phyloP scores from a whole-genome alignment of 208 protist genomes.

The Wallacemonas collosoma region DNA sequence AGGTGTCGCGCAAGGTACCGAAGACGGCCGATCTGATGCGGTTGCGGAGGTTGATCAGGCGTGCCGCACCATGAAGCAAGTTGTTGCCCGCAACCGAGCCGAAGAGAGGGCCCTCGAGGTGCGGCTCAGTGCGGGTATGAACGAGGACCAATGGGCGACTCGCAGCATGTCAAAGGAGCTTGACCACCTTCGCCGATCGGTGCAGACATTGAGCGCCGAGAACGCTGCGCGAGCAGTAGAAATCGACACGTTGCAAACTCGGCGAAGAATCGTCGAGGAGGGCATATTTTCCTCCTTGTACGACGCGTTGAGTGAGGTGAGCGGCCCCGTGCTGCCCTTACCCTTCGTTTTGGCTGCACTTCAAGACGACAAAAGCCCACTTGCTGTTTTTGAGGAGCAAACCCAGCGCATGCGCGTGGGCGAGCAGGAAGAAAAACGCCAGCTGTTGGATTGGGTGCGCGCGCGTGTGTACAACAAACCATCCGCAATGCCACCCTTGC shows the following conservation, averaged over 20 bases:
- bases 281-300: conserved; percentile 5
- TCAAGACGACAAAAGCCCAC: background rate
- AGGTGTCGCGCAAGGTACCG: conserved; percentile 52
- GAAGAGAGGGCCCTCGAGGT: conserved; percentile 58
- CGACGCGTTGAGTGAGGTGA: conserved; percentile 12
- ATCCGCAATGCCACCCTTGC: conserved; percentile 34
- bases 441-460: conserved; percentile 38
- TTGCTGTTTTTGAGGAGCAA: conserved; percentile 8
- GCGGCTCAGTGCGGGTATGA: conserved; percentile 41
- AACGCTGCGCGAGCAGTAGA: conserved; percentile 21
- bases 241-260: conserved; percentile 25
- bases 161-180: conserved; percentile 40
- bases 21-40: conserved; percentile 54
- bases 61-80: conserved; percentile 54
- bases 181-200: conserved; percentile 29
- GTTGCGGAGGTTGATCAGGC: conserved; percentile 48
- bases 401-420: conserved; percentile 11
- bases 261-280: conserved; percentile 7
- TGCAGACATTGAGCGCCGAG: conserved; percentile 25
- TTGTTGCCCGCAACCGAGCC: conserved; percentile 43
- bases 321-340: conserved; percentile 5
- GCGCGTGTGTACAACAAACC: conserved; percentile 46
- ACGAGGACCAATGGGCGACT: conserved; percentile 37
- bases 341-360: conserved; percentile 5
- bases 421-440: conserved; percentile 27